Base-by-base conservation (phyloP, 2,329 filamentous ascomycete species). In the Alternaria triticina region DNA sequence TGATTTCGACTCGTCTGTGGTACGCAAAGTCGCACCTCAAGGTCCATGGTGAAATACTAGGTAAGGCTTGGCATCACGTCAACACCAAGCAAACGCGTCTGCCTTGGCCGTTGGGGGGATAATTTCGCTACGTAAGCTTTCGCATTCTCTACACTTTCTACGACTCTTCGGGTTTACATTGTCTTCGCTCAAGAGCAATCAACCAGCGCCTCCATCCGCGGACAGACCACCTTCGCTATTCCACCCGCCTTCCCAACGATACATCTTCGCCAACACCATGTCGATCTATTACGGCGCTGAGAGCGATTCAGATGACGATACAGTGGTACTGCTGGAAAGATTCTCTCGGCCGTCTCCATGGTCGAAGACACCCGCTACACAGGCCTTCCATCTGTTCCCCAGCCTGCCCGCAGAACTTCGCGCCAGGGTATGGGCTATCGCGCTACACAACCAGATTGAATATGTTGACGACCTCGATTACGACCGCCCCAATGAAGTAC, bases 151-250 rank as follows among this genome's bases (percentile, higher is more conserved):
- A 25, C 5, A 25, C 3, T 6, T 25, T 25, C 23, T 25, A 25
- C 23, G 6, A 6, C 23, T 25, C 23, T 25, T 25, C 23, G 23
- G 4, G 5, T 28, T 5, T 8, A 15, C 15, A 17, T 1, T 40
- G 1, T 17, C 15, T 40, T 40, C 33, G 33, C 33, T 2, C 15
- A 0, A 0, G 3, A 17, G 0, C 33, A 40, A 17, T 2, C 33
- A n/a, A 40, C 33, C 4, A 40, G 33, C 3, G 7, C 6, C 3
- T 6, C 6, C 23, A 5, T 25, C 23, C 23, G 4, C 8, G 23
- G 23, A 25, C 23, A 6, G 23, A 30, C 1, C 2, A 6, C 28
- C 11, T 12, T 12, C 0, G 28, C 28, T 5, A 30, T 2, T 6
- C 28, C 28, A 12, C 10, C 11, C 28, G 8, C 2, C 15, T 40